A percentile compares a stretch with the other conserved stretches of the same genome.
Evolutionary conservation across 2,329 filamentous ascomycete genomes (phyloP).

Genomic region (Monosporascus cannonballus): DNA sequence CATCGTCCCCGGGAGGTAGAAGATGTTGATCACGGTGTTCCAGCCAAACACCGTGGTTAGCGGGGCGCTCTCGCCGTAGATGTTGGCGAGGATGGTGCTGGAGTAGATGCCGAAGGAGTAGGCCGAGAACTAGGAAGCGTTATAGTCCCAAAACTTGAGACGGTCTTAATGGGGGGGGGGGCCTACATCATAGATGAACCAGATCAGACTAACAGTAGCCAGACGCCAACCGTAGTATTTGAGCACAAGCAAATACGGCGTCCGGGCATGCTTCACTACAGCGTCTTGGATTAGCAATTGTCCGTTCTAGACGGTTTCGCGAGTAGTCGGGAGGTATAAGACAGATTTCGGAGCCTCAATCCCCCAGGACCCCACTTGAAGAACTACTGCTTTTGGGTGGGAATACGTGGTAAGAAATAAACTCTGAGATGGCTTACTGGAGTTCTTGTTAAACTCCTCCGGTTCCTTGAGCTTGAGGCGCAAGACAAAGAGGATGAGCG

Average conservation of each 20-base stretch:
- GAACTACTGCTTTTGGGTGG: too few species aligned
- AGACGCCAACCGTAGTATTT: conserved; percentile 71
- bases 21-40: conserved; percentile 83
- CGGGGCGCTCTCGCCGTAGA: conserved; percentile 52
- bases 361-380: too few species aligned
- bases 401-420: not conserved
- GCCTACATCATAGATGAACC: conserved; percentile 74
- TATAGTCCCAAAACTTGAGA: too few species aligned
- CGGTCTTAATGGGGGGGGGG: not conserved
- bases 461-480: conserved; percentile 72
- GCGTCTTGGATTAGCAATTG: conserved; percentile 1
- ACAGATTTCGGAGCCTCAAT: too few species aligned
- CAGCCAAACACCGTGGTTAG: conserved; percentile 79
- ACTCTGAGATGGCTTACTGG: conserved; percentile 45
- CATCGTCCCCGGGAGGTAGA: conserved; percentile 80
- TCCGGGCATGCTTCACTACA: conserved; percentile 34
- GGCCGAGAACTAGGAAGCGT: conserved; percentile 53
- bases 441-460: conserved; percentile 66
- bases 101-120: conserved; percentile 88
- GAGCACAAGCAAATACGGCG: conserved; percentile 48
- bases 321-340: not conserved
- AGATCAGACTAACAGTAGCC: conserved; percentile 65
- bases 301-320: not conserved
- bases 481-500: conserved; percentile 62
- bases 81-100: conserved; percentile 62